Evolutionary conservation across 164 flowering plant genomes (phyloP), one percentile per base, ranked within the genome.

Genomic region (Nelumbo lutea): DNA sequence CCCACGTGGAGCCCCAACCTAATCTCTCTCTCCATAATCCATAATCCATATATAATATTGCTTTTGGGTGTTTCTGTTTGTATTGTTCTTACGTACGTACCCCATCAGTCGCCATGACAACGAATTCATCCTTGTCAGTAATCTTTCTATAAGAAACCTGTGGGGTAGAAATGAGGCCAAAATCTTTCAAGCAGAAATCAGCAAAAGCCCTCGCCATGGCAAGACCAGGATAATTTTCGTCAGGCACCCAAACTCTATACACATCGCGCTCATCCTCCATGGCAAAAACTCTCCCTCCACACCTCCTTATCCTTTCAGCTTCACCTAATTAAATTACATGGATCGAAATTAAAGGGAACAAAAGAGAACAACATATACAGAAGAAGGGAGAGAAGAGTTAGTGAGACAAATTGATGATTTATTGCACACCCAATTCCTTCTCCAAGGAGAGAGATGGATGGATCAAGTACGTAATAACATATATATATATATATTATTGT

Each of bases 141-240:
- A 93, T 76, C 68, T 77, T 87, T 73, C 88, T 80, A 59, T 84
- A 83, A 38, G 76, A 82, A 46, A 93, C 69, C 62, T 85, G 77
- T 14, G 98, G 98, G 9, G 65, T 64, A n/a, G 91, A 84, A 45
- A 86, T 86, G 59, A 91, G 81, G 40, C 97, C 97, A 51, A 71
- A 85, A 65, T 87, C 90, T 78, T 91, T 93, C 8, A 93, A 73
- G 81, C 98, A 93, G 74, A 89, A 90, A 72, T 91, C 97, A 42
- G 96, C 97, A 52, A 93, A 90, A 61, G 98, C 94, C 69, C 96
- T 79, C 5, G 98, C 79, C 97, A 91, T 91, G 10, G 98, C 98
- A 1, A 93, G 88, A 47, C 97, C 97, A 3, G 96, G 94, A 73
- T 77, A 74, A 62, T 90, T 79, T 10, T 83, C 83, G 43, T 91